Evolutionary conservation across 2,329 filamentous ascomycete species (phyloP), one percentile per base, ranked within the genome.

Genomic region (Aspergillus viridinutans): DNA sequence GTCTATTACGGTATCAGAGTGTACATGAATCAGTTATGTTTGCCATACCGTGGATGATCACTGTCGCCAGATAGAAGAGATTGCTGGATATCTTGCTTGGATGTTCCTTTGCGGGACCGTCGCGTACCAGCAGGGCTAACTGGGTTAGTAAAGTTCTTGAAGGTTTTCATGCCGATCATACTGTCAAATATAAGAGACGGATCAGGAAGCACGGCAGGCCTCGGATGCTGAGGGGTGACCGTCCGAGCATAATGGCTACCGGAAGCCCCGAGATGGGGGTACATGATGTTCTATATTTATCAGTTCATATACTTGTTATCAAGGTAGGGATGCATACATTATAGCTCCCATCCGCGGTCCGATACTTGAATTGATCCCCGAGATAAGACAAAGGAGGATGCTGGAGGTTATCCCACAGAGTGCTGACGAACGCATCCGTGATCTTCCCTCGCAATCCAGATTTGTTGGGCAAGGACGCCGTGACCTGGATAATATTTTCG

Each of bases 21-120:
- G 7, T 3, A 9, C 12, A 21, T 8, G 26, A 10, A n/a, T 17
- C 26, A 4, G 14, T 10, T 9, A 48, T 9, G 23, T 17, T 68
- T 60, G 80, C 80, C 29, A 79, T 72, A 69, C 67, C 80, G 54
- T 82, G 80, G 21, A 81, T 82, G 57, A 82, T 80, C 52, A 82
- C 77, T 2, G 78, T 80, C 0, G 80, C 80, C 21, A 80, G 74
- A 42, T 79, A 80, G 55, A 82, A 78, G 8, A 81, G 66, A 60
- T 78, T 73, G 38, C 70, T 75, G 0, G 79, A 82, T 50, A 82
- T 62, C 2, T 74, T 77, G 23, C 75, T 76, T 1, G 73, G 69
- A 55, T 80, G 77, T 23, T 74, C 66, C 26, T 64, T 71, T 43
- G 54, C 50, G 40, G 43, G 53, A 7, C 54, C 56, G 10, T 55